A percentile compares a stretch with the other conserved stretches of the same genome.
Evolutionary conservation across 768 basidiomycete genomes (phyloP).

Genomic region (Tricholomella constricta): DNA sequence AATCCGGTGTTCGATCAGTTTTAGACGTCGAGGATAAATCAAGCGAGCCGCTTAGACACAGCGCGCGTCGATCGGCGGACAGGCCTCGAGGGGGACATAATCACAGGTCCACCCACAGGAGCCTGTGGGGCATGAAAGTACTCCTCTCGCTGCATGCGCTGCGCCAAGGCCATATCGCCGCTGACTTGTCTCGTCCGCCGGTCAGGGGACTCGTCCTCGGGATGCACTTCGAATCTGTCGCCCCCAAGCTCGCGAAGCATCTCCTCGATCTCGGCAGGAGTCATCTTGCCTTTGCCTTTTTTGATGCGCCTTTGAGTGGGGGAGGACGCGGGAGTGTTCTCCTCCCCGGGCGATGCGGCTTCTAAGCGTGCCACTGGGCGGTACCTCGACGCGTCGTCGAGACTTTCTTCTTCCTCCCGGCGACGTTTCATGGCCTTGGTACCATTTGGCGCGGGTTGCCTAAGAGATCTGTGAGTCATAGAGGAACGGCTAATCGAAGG

Average conservation of each 20-base stretch:
- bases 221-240: not conserved
- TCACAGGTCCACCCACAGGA: not conserved
- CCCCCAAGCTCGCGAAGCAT: slow-evolving; percentile 1
- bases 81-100: not conserved
- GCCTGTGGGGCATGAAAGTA: not conserved
- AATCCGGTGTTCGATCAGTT: too few relatives aligned
- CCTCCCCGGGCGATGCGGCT: not conserved
- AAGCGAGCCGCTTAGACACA: not conserved
- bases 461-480: not conserved
- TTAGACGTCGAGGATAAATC: too few relatives aligned
- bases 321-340: not conserved
- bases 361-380: slow-evolving; percentile 5
- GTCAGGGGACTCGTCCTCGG: not conserved
- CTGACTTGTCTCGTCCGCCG: not conserved
- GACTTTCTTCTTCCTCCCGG: not conserved
- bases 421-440: not conserved
- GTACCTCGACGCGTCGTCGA: slow-evolving; percentile 10
- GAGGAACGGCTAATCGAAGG: not conserved
- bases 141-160: not conserved
- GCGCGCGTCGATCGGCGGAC: not conserved
- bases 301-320: slow-evolving; percentile 2
- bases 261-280: slow-evolving; percentile 11
- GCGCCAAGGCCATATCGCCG: not conserved
- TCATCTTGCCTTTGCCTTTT: slow-evolving; percentile 22
- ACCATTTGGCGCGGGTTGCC: not conserved